These are phyloP conservation scores for Coniochaeta prunicola DNA, from an alignment of 2,329 filamentous ascomycete genomes.

Conservation along the genomic window DNA sequence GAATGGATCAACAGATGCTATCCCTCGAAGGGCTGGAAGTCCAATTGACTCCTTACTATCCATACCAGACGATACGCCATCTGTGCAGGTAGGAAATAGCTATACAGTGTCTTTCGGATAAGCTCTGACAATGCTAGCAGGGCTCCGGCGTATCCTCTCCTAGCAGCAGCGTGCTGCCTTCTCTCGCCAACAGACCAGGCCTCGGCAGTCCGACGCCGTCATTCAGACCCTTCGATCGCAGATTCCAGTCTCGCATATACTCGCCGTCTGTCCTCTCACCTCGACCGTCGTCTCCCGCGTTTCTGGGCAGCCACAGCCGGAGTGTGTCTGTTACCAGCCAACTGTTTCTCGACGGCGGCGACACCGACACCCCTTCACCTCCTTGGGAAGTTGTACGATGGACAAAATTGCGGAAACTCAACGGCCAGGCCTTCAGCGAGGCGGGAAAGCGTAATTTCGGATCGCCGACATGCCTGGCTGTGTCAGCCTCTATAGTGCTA, in stretches of 20 bases:
- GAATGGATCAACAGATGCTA: constrained; percentile 44
- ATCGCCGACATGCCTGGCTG: constrained; percentile 77
- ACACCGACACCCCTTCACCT: constrained; percentile 63
- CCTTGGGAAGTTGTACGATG: constrained; percentile 97
- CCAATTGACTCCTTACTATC: constrained; percentile 63
- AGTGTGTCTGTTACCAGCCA: constrained; percentile 74
- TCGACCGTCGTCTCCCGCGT: constrained; percentile 69
- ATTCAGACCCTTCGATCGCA: constrained; percentile 86
- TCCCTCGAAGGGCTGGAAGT: constrained; percentile 53
- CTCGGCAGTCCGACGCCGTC: constrained; percentile 68
- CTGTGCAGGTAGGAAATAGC: constrained; percentile 57
- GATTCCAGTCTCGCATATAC: constrained; percentile 81
- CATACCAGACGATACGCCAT: constrained; percentile 77
- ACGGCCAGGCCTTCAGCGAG: constrained; percentile 86
- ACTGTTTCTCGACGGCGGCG: constrained; percentile 52
- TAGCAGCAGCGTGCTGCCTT: constrained; percentile 67
- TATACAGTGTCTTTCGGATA: not conserved
- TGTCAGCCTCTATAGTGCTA: constrained; percentile 81
- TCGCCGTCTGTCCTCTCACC: constrained; percentile 54
- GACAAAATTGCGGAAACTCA: constrained; percentile 88
- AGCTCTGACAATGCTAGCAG: constrained; percentile 23
- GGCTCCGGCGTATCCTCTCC: constrained; percentile 58
- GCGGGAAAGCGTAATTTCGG: constrained; percentile 89
- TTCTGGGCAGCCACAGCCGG: constrained; percentile 69
- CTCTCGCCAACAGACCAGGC: constrained; percentile 58